Evolutionary conservation across 148 eudicot genomes (phyloP), one percentile per base, ranked within the genome.

Genomic region (Silene latifolia): DNA sequence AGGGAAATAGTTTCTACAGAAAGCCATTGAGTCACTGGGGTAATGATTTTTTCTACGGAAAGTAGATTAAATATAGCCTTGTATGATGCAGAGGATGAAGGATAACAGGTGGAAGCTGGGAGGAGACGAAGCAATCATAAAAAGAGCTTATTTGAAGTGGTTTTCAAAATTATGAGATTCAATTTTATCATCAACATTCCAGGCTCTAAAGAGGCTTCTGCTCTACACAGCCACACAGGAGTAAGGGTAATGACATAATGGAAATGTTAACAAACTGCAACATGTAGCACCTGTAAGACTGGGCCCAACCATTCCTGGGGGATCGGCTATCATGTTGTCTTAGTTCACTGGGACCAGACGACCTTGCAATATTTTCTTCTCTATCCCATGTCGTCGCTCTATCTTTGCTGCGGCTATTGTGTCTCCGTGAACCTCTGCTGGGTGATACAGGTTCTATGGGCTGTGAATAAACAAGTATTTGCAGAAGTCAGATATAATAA

Each of bases 321-420:
- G 84, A 79, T 42, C 78, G 78, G 62, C 77, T 80, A n/a, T 69
- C 83, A 24, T 67, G 85, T 65, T 75, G 80, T 46, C 86, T 82
- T 81, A 74, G 76, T 48, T 82, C 85, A 79, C 85, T 84, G 64
- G 84, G 81, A 70, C 79, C 88, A 59, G 88, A 88, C 56, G 80
- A 78, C 74, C 80, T 86, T 63, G 67, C 39, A 70, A 76, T 14
- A 39, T 80, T 74, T 29, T 76, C 85, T 24, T 80, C 81, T 68
- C 67, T 78, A 79, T 76, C 79, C 78, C 79, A 77, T 69, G 74
- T 39, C 76, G 77, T 53, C 54, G 51, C 46, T 11, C 76, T 66
- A 73, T 79, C 86, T 75, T 68, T 80, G 64, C 78, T 70, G 54
- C 67, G 77, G 73, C 70, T 69, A 77, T 77, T 83, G 51, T 68